Conservation (phyloP, 2,329 filamentous ascomycete species). For the Cytospora schulzeri region DNA sequence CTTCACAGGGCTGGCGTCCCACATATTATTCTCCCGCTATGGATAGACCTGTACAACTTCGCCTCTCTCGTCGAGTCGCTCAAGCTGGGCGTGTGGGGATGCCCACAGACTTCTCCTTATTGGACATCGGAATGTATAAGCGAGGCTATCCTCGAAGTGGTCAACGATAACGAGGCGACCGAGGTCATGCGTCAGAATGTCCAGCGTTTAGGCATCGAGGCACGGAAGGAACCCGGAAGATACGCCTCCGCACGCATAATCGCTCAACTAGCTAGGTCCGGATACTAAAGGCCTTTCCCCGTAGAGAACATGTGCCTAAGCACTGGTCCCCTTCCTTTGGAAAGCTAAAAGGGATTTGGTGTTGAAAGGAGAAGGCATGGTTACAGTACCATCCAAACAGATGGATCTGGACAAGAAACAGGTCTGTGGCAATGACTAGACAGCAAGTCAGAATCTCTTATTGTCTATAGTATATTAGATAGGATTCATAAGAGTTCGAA, state of each 20-base stretch:
- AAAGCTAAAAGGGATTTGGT: background rate
- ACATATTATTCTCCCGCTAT: conserved; percentile 49
- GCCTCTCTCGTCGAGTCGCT: conserved; percentile 45
- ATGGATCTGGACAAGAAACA: no score
- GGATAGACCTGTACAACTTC: conserved; percentile 50
- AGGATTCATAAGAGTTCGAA: background rate
- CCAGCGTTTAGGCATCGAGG: background rate
- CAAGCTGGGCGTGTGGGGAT: conserved; percentile 45
- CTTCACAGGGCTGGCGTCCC: conserved; percentile 47
- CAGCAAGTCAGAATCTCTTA: no score
- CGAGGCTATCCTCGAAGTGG: background rate
- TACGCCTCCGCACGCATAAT: background rate
- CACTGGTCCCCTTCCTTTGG: background rate
- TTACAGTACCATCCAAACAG: no score
- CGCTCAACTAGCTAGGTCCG: background rate
- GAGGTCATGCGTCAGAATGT: background rate
- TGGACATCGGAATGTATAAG: conserved; percentile 28
- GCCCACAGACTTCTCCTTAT: conserved; percentile 38
- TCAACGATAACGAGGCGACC: background rate
- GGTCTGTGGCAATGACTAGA: no score
- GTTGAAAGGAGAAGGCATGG: background rate
- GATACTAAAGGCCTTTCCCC: background rate
- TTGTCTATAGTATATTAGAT: no score
- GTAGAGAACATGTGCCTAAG: background rate
- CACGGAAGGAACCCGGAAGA: background rate